Evolutionary conservation across 768 basidiomycete genomes (phyloP).

Genomic region (Pleurotus citrinopileatus): DNA sequence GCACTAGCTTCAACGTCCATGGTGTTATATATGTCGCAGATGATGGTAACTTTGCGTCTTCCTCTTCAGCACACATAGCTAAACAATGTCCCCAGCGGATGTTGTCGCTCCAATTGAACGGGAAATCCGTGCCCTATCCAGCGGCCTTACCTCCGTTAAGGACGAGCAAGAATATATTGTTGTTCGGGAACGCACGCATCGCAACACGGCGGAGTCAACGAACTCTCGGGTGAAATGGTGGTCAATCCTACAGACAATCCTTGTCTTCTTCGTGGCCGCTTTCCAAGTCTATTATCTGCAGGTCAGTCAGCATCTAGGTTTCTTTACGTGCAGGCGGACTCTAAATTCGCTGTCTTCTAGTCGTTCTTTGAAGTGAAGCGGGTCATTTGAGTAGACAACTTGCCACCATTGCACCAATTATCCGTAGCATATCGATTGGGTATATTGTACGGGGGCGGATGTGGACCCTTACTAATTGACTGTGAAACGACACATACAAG

Average conservation of each 20-base stretch:
- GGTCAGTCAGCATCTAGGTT: constrained; percentile 36
- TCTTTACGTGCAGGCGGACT: constrained; percentile 9
- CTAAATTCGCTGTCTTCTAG: constrained; percentile 30
- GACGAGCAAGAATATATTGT: constrained; percentile 99
- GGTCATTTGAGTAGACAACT: constrained; percentile 55
- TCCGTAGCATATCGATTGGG: neutral
- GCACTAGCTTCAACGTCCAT: constrained; percentile 90
- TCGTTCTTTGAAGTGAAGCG: constrained; percentile 92
- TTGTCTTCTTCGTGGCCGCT: constrained; percentile 86
- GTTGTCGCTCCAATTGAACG: constrained; percentile 93
- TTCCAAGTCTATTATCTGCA: constrained; percentile 99
- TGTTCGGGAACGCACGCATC: constrained; percentile 86
- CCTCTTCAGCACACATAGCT: too few species aligned
- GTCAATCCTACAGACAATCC: constrained; percentile 87
- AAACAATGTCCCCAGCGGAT: constrained; percentile 46
- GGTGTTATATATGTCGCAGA: constrained; percentile 93
- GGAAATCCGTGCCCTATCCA: constrained; percentile 84
- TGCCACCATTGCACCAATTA: neutral
- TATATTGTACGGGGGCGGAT: too few species aligned
- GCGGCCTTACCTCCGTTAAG: constrained; percentile 84
- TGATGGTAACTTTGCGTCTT: too few species aligned
- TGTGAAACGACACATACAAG: too few species aligned
- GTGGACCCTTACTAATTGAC: too few species aligned
- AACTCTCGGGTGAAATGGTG: constrained; percentile 99
- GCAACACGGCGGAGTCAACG: constrained; percentile 91